These are phyloP conservation scores for Xylariaceae sp. DNA, from an alignment of 2,329 filamentous ascomycete genomes.

Conservation along the genomic window DNA sequence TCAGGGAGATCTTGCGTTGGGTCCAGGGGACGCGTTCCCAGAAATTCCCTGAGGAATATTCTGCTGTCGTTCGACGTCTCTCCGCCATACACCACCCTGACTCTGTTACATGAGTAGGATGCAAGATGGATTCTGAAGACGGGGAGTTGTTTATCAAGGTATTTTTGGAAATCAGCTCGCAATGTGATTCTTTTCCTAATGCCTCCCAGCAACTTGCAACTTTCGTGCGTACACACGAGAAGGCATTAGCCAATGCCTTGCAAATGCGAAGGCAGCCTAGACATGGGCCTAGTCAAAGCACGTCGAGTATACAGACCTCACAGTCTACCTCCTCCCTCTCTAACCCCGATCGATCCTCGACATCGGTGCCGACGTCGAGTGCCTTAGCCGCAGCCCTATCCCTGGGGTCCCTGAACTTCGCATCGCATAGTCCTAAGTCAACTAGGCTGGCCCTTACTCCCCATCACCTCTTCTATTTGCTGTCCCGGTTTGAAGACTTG, in stretches of 20 bases:
- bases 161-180: conserved; percentile 32
- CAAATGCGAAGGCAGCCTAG: conserved; percentile 75
- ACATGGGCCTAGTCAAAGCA: conserved; percentile 63
- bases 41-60: conserved; percentile 8
- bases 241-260: conserved; percentile 90
- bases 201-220: conserved; percentile 75
- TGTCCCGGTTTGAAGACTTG: conserved; percentile 91
- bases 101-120: conserved; percentile 42
- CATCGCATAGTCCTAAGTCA: conserved; percentile 79
- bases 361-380: conserved; percentile 64
- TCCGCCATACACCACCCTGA: conserved; percentile 9
- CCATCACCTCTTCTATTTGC: conserved; percentile 92
- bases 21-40: conserved; percentile 15
- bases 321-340: conserved; percentile 51
- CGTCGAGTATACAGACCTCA: conserved; percentile 52
- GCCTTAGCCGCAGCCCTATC: conserved; percentile 81
- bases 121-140: conserved; percentile 80
- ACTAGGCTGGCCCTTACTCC: conserved; percentile 89
- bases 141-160: conserved; percentile 86
- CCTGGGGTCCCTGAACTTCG: conserved; percentile 76
- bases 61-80: conserved; percentile 2
- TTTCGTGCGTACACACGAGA: conserved; percentile 96
- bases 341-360: conserved; percentile 56
- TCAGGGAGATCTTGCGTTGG: conserved; percentile 9
- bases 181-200: conserved; percentile 11